Percentiles rank a stretch among this genome's conserved stretches.
Conservation (phyloP, 306 rosid species). For the Carpinus fangiana region DNA sequence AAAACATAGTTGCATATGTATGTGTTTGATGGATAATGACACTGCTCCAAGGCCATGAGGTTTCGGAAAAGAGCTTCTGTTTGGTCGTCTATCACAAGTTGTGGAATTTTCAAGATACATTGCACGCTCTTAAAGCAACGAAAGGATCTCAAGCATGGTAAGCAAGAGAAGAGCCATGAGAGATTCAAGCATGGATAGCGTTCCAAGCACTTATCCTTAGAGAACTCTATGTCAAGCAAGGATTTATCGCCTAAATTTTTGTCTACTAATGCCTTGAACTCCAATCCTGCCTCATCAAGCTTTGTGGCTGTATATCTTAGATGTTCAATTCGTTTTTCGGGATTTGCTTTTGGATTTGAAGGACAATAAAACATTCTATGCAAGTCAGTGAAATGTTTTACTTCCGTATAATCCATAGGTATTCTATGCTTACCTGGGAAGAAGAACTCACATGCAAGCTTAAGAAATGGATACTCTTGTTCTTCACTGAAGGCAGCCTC, state of each 20-base stretch:
- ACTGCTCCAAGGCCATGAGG: no score
- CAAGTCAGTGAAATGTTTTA: constrained; percentile 3
- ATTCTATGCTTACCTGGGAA: not conserved
- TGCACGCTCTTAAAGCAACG: not conserved
- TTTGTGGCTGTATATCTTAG: not conserved
- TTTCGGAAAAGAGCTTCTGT: constrained; percentile 10
- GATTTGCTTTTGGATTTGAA: accelerated
- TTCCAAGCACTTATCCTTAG: not conserved
- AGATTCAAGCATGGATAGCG: not conserved
- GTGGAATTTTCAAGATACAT: constrained; percentile 7
- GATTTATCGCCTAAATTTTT: not conserved
- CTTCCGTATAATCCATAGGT: not conserved
- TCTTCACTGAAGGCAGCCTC: not conserved
- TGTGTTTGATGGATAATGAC: no score
- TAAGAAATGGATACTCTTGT: not conserved
- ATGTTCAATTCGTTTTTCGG: not conserved
- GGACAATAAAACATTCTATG: not conserved
- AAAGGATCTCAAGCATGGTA: not conserved
- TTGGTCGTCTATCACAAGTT: not conserved
- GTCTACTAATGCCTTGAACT: not conserved
- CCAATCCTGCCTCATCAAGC: constrained; percentile 15
- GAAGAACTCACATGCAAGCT: not conserved
- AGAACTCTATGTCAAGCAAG: not conserved
- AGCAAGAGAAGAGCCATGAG: not conserved
- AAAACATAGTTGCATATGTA: no score